A percentile compares a stretch with the other conserved stretches of the same genome.
Conservation (phyloP, 495 filamentous ascomycete genomes). For the Penicillium nucicola region DNA sequence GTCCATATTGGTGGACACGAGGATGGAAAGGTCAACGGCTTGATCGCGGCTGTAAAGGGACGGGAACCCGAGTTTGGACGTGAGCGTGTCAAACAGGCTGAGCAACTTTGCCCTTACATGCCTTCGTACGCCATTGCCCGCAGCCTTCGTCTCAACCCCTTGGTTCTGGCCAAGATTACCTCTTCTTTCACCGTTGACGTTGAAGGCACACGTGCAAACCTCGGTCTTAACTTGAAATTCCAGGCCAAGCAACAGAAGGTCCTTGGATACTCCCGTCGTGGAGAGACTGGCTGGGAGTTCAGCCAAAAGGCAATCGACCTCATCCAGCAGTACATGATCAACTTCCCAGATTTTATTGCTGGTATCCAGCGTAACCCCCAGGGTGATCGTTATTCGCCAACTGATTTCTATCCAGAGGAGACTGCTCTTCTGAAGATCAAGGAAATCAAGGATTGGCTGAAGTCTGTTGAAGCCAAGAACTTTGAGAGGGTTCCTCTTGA, state of each 20-base stretch:
- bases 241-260: constrained; percentile 95
- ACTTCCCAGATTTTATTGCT: constrained; percentile 92
- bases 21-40: constrained; percentile 69
- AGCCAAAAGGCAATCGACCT: constrained; percentile 78
- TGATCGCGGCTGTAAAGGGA: constrained; percentile 62
- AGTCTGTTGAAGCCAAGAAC: constrained; percentile 79
- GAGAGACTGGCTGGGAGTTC: constrained; percentile 88
- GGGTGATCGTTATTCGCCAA: constrained; percentile 70
- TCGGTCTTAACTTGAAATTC: constrained; percentile 96
- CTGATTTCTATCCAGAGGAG: constrained; percentile 78
- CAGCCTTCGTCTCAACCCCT: constrained; percentile 73
- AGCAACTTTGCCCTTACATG: constrained; percentile 67
- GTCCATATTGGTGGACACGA: constrained; percentile 76
- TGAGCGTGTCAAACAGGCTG: constrained; percentile 63
- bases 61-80: constrained; percentile 80
- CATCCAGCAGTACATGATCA: constrained; percentile 83
- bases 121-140: constrained; percentile 85
- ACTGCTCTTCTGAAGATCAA: constrained; percentile 60
- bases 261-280: constrained; percentile 87
- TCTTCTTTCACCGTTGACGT: constrained; percentile 85
- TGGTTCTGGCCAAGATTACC: constrained; percentile 93
- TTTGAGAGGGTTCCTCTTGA: constrained; percentile 94
- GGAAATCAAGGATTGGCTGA: constrained; percentile 90
- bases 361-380: constrained; percentile 75
- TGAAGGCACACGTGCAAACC: constrained; percentile 73